Evolutionary conservation across 2,329 filamentous ascomycete genomes (phyloP).

Genomic region (Albophoma yamanashiensis): DNA sequence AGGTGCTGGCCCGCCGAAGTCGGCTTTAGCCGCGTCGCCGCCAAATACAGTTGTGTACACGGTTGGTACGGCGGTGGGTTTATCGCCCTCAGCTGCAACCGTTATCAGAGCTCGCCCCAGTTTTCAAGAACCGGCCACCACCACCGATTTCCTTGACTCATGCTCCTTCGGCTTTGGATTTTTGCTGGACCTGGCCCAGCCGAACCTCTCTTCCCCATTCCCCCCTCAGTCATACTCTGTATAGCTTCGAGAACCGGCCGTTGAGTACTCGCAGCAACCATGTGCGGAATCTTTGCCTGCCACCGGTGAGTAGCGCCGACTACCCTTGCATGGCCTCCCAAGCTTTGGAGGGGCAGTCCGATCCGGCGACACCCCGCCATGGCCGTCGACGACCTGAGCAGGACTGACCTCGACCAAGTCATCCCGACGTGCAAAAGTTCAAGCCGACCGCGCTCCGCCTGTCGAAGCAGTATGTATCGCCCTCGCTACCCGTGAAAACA

Average conservation of each 20-base stretch:
- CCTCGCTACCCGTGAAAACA: background rate
- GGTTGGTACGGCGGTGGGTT: background rate
- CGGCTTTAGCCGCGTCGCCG: background rate
- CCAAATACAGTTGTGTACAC: background rate
- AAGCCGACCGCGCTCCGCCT: conserved; percentile 90
- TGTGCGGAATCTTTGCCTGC: conserved; percentile 97
- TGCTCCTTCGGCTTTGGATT: conserved; percentile 2
- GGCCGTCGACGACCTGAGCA: background rate
- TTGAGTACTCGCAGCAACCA: conserved; percentile 36
- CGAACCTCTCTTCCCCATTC: background rate
- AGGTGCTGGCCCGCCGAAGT: conserved; percentile 8
- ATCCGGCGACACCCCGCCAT: conserved; percentile 19
- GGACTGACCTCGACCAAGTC: conserved; percentile 32
- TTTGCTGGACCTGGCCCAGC: background rate
- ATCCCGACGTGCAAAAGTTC: conserved; percentile 92
- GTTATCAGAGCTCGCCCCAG: conserved; percentile 2
- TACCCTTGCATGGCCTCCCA: conserved; percentile 1
- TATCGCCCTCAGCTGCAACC: background rate
- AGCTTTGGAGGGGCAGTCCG: conserved; percentile 17
- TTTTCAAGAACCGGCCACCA: conserved; percentile 1
- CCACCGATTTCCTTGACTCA: conserved; percentile 6
- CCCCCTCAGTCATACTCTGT: conserved; percentile 1
- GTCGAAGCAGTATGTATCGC: conserved; percentile 71
- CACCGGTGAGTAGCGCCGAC: conserved; percentile 53
- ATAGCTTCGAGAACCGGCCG: background rate